Conservation (phyloP, 2,329 filamentous ascomycete genomes). For the Dothideomycetidae sp. region DNA sequence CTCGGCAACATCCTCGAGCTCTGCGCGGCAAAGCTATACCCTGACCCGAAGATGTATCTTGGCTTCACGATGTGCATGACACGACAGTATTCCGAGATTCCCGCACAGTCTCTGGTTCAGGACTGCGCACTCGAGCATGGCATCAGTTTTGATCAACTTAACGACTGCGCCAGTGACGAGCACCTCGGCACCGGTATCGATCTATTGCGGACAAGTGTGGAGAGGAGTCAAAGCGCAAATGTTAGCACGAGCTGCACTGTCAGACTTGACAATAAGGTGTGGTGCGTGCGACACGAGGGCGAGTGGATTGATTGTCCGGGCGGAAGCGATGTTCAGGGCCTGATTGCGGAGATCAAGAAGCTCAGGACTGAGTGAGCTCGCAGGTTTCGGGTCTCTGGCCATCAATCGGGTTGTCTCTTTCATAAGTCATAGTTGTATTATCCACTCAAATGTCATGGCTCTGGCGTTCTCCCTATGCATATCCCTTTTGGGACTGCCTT, state of each 20-base stretch:
- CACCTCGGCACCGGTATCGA: slow-evolving; percentile 56
- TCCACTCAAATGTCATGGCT: too few relatives aligned
- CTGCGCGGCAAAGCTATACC: slow-evolving; percentile 71
- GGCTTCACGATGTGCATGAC: slow-evolving; percentile 89
- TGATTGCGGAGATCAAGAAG: slow-evolving; percentile 53
- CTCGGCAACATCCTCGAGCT: slow-evolving; percentile 91
- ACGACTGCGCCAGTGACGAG: slow-evolving; percentile 66
- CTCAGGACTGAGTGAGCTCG: slow-evolving; percentile 8
- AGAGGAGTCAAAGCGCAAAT: slow-evolving; percentile 40
- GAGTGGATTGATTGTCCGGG: slow-evolving; percentile 67
- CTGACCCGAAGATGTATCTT: slow-evolving; percentile 72
- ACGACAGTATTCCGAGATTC: slow-evolving; percentile 61
- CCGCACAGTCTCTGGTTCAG: slow-evolving; percentile 61
- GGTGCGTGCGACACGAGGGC: slow-evolving; percentile 70
- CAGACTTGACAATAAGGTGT: slow-evolving; percentile 58
- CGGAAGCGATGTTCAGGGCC: slow-evolving; percentile 52
- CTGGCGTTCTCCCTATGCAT: too few relatives aligned
- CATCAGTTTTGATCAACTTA: slow-evolving; percentile 66
- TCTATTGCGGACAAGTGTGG: slow-evolving; percentile 53
- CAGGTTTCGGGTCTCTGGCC: too few relatives aligned
- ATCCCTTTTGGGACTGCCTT: too few relatives aligned
- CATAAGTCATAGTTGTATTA: too few relatives aligned
- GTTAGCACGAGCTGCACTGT: slow-evolving; percentile 36
- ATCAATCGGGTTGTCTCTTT: too few relatives aligned
- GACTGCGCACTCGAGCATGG: slow-evolving; percentile 85